Conservation (phyloP, 1,139 yeast genomes). For the Saccharomycopsis hybrid region DNA sequence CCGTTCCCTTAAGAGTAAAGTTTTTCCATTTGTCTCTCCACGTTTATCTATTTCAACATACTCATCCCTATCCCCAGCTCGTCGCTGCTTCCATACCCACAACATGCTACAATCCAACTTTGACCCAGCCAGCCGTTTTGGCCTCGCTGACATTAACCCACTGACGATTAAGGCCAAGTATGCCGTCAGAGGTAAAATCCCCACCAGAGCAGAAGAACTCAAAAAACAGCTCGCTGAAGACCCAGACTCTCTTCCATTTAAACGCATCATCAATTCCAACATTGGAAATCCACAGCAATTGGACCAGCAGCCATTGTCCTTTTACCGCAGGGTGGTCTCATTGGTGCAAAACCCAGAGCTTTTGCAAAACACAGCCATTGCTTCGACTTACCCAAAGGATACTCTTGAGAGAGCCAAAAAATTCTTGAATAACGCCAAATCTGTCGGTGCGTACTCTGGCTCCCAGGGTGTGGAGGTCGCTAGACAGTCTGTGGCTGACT, state of each 20-base stretch:
- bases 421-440: slow-evolving; percentile 58
- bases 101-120: neutral
- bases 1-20: no score
- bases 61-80: no score
- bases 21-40: no score
- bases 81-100: no score
- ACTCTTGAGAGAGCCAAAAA: slow-evolving; percentile 63
- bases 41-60: no score
- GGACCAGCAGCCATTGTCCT: slow-evolving; percentile 90
- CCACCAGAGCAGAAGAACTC: slow-evolving; percentile 87
- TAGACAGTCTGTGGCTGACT: slow-evolving; percentile 73
- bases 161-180: slow-evolving; percentile 79
- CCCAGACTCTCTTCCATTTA: slow-evolving; percentile 67
- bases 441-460: slow-evolving; percentile 90
- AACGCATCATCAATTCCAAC: slow-evolving; percentile 75
- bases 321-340: slow-evolving; percentile 85
- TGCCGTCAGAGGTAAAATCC: slow-evolving; percentile 92
- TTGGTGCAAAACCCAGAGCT: slow-evolving; percentile 79
- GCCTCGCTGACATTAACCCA: slow-evolving; percentile 55
- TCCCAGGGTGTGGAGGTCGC: slow-evolving; percentile 79
- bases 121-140: slow-evolving; percentile 29
- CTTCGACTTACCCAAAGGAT: slow-evolving; percentile 53
- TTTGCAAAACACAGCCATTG: slow-evolving; percentile 31
- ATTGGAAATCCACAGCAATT: slow-evolving; percentile 97
- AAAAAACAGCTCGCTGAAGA: slow-evolving; percentile 44